Evolutionary conservation across 1,284 basidiomycete genomes (phyloP).

Genomic region (Vanrija sp.): DNA sequence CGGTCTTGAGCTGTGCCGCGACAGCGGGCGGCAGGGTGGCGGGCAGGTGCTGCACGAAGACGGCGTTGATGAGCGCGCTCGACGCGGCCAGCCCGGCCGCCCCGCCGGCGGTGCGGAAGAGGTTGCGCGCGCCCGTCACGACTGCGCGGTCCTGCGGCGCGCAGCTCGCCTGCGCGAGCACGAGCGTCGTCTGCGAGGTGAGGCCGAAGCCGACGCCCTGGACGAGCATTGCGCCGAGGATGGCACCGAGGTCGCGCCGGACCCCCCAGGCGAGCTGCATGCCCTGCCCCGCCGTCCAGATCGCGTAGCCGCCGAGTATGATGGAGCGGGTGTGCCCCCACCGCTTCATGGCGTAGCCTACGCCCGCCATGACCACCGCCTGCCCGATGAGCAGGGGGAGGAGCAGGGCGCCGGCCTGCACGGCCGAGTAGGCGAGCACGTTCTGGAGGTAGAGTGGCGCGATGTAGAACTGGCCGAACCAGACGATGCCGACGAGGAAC

Average conservation of each 20-base stretch:
- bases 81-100: conserved; percentile 25
- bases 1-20: background rate
- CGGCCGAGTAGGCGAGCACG: conserved; percentile 19
- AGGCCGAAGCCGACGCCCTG: conserved; percentile 35
- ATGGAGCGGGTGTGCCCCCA: conserved; percentile 19
- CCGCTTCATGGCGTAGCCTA: conserved; percentile 28
- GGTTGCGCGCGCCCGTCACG: conserved; percentile 24
- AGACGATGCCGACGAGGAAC: conserved; percentile 30
- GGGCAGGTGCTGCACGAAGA: conserved; percentile 18
- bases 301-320: conserved; percentile 26
- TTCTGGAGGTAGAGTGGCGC: conserved; percentile 34
- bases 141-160: conserved; percentile 26
- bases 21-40: background rate
- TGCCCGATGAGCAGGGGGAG: conserved; percentile 33
- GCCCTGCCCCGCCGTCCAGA: conserved; percentile 26
- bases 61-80: conserved; percentile 23
- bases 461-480: conserved; percentile 24
- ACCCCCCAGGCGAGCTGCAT: conserved; percentile 21
- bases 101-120: conserved; percentile 19
- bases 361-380: conserved; percentile 22
- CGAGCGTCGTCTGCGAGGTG: conserved; percentile 31
- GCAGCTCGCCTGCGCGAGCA: conserved; percentile 31
- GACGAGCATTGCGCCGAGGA: conserved; percentile 22
- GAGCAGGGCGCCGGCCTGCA: conserved; percentile 27
- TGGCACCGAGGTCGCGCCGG: conserved; percentile 14